phyloP scores from a whole-genome alignment of 371 early-diverging fungal genomes.

The Parasitella parasitica region DNA sequence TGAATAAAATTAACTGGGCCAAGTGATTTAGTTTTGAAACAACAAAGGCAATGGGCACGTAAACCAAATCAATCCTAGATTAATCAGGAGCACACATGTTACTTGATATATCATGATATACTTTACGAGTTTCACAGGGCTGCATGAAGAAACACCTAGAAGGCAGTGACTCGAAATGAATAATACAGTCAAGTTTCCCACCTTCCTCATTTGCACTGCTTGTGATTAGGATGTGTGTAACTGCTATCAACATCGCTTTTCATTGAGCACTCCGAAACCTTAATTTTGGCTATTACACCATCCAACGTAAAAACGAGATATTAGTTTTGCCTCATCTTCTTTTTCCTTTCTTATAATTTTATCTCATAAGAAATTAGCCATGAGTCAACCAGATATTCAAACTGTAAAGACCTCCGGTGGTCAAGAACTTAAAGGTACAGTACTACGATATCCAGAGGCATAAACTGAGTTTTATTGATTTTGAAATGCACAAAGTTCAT shows the following conservation, averaged over 20 bases:
- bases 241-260: not conserved
- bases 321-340: too few relatives aligned
- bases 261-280: not conserved
- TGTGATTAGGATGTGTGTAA: not conserved
- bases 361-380: not conserved
- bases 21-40: too few relatives aligned
- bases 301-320: not conserved
- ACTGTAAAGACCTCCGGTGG: slow-evolving; percentile 22
- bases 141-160: too few relatives aligned
- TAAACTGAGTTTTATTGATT: not conserved
- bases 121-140: too few relatives aligned
- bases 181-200: not conserved
- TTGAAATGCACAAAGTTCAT: slow-evolving; percentile 44
- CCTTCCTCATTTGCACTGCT: not conserved
- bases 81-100: too few relatives aligned
- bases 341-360: not conserved
- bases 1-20: too few relatives aligned
- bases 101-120: too few relatives aligned
- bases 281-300: not conserved
- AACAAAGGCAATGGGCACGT: too few relatives aligned
- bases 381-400: slow-evolving; percentile 29
- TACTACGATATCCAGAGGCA: not conserved
- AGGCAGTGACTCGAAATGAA: not conserved
- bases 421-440: slow-evolving; percentile 20
- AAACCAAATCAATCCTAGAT: too few relatives aligned